A percentile compares a stretch with the other conserved stretches of the same genome.
These are phyloP conservation scores for Pseudocercospora musae DNA, from an alignment of 2,329 filamentous ascomycete genomes.

Conservation along the genomic window DNA sequence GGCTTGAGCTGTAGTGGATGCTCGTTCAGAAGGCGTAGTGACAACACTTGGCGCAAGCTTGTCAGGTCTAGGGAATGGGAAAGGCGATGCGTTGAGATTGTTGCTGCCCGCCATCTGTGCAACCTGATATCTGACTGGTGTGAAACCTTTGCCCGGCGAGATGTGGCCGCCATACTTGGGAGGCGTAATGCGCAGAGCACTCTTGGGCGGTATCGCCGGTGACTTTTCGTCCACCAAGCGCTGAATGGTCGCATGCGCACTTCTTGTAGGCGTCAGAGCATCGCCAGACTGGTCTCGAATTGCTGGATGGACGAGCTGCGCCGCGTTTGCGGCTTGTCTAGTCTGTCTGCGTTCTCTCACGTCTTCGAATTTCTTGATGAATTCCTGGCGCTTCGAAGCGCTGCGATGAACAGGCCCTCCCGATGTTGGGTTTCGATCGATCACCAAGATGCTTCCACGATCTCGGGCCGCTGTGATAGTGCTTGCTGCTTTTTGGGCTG, in stretches of 20 bases:
- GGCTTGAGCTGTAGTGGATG: neutral
- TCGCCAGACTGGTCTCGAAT: conserved; percentile 5
- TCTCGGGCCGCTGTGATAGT: neutral
- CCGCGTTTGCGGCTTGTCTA: neutral
- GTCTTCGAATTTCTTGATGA: neutral
- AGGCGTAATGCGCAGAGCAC: neutral
- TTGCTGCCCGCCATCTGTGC: neutral
- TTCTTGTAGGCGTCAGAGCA: conserved; percentile 11
- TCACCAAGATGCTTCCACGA: neutral
- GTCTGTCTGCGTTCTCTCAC: neutral
- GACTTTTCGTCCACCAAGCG: conserved; percentile 7
- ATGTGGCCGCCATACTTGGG: conserved; percentile 8
- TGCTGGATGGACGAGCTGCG: conserved; percentile 6
- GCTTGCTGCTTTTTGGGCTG: neutral
- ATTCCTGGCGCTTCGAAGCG: neutral
- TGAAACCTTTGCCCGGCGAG: conserved; percentile 9
- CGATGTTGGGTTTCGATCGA: neutral
- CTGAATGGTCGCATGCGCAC: conserved; percentile 2
- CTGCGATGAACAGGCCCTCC: neutral
- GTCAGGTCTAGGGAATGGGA: neutral
- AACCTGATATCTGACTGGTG: neutral
- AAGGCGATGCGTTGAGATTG: conserved; percentile 1
- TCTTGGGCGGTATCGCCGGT: neutral
- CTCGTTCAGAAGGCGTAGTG: neutral
- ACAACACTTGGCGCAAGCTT: neutral